Evolutionary conservation across 495 filamentous ascomycete genomes (phyloP).

Genomic region (Aspergillus nidulans): DNA sequence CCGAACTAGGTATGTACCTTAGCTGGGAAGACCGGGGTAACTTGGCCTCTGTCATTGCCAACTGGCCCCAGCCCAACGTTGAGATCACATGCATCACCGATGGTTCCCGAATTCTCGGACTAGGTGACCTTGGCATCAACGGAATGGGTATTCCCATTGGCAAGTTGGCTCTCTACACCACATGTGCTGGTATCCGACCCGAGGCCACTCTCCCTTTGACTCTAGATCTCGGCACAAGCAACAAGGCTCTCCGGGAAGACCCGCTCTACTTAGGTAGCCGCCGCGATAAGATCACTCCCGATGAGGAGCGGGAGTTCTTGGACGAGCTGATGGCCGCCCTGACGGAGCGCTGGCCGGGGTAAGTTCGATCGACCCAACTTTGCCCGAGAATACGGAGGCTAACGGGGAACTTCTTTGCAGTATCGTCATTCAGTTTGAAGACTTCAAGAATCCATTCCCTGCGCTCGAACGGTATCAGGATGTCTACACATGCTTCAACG

Average conservation of each 20-base stretch:
- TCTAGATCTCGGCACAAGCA: slow-evolving; percentile 86
- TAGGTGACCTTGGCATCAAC: slow-evolving; percentile 94
- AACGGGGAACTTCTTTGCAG: slow-evolving; percentile 35
- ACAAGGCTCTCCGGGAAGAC: slow-evolving; percentile 81
- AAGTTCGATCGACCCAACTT: slow-evolving; percentile 29
- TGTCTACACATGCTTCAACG: slow-evolving; percentile 93
- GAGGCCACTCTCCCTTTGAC: slow-evolving; percentile 88
- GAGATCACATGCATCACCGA: slow-evolving; percentile 98
- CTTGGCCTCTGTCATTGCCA: slow-evolving; percentile 74
- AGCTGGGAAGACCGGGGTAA: slow-evolving; percentile 86
- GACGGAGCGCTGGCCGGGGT: slow-evolving; percentile 79
- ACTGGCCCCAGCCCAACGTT: slow-evolving; percentile 83
- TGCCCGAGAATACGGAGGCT: slow-evolving; percentile 18
- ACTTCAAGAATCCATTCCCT: slow-evolving; percentile 97
- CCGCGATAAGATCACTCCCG: slow-evolving; percentile 69
- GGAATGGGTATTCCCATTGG: slow-evolving; percentile 98
- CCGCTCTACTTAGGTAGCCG: slow-evolving; percentile 91
- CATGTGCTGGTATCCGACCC: slow-evolving; percentile 94
- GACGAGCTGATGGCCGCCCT: slow-evolving; percentile 96
- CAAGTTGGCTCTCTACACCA: slow-evolving; percentile 89
- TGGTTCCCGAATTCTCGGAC: slow-evolving; percentile 90
- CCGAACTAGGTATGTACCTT: slow-evolving; percentile 66
- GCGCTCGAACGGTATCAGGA: slow-evolving; percentile 84
- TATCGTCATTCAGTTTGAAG: slow-evolving; percentile 97
- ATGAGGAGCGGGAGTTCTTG: slow-evolving; percentile 88